Evolutionary conservation across 371 early-diverging fungal genomes (phyloP), one percentile per base, ranked within the genome.

Genomic region (Mortierella sp.): DNA sequence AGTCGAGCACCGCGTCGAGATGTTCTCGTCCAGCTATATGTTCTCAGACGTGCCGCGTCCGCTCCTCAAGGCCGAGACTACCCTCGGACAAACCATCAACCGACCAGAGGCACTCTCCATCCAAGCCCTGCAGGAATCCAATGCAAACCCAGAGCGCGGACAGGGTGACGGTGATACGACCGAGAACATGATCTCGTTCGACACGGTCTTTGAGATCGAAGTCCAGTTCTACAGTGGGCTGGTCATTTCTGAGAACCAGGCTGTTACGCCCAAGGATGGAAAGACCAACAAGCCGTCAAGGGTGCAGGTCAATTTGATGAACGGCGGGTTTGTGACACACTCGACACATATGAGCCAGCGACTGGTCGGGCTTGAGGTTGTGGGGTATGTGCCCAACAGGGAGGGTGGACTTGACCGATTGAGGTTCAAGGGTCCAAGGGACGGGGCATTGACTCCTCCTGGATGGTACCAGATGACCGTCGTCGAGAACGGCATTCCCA

Each of bases 1-100:
- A 2, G 86, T 86, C 44, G 90, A 90, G 73, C 86, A 78, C 71
- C 79, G 88, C 22, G 79, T 87, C 34, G 90, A 90, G 79, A 81
- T 78, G 72, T 90, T 89, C 58, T 70, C 75, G 1, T 89, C 90
- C 16, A 88, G 88, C 7, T 90, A 90, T 50, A 39, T 90, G 29
- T 77, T 86, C 39, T 67, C 70, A 7, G 80, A 80, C 8, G 63
- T 58, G 13, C 80, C 85, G 9, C 71, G 87, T 0, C 88, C 89
- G 0, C 34, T 79, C 5, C 69, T 90, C 19, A 72, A 43, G 37
- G 79, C 64, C 8, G 74, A 71, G 19, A 24, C 47, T 1, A 82
- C 85, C 39, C 66, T 77, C 45, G 74, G 77, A 19, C 69, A 76
- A 11, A 43, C 74, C 11, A 61, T 78, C 13, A 14, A 70, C 9